A percentile compares a stretch with the other conserved stretches of the same genome.
These are phyloP conservation scores for Colletotrichum cuscutae DNA, from an alignment of 2,329 filamentous ascomycete genomes.

Conservation along the genomic window DNA sequence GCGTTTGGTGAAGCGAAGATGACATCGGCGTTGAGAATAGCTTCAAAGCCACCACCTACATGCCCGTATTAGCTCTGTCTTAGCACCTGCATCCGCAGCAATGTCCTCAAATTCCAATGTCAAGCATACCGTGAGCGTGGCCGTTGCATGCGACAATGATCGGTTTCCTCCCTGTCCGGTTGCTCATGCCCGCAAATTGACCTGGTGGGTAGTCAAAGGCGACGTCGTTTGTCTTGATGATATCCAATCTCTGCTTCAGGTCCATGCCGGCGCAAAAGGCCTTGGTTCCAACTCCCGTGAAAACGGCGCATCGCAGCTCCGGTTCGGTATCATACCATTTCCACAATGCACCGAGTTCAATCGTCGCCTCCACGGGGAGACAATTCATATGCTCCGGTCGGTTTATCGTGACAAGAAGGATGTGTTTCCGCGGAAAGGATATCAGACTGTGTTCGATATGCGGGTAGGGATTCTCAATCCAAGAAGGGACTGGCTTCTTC, in stretches of 20 bases:
- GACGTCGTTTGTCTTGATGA: slow-evolving; percentile 42
- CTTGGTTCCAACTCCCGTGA: slow-evolving; percentile 60
- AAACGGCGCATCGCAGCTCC: slow-evolving; percentile 57
- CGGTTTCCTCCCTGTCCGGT: slow-evolving; percentile 46
- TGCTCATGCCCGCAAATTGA: slow-evolving; percentile 47
- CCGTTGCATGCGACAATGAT: slow-evolving; percentile 46
- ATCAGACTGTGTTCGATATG: slow-evolving; percentile 46
- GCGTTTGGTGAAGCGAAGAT: slow-evolving; percentile 64
- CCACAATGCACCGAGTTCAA: slow-evolving; percentile 56
- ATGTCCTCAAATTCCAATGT: slow-evolving; percentile 19
- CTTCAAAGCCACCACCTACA: slow-evolving; percentile 45
- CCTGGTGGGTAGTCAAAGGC: slow-evolving; percentile 46
- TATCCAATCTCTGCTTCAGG: slow-evolving; percentile 56
- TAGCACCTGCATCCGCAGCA: too few relatives aligned
- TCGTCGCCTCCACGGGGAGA: slow-evolving; percentile 47
- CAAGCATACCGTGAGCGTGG: slow-evolving; percentile 41
- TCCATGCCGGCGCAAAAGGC: slow-evolving; percentile 66
- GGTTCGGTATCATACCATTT: slow-evolving; percentile 62
- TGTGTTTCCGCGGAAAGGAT: slow-evolving; percentile 52
- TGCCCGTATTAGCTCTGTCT: not conserved
- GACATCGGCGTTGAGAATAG: slow-evolving; percentile 61
- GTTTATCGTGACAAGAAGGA: slow-evolving; percentile 57
- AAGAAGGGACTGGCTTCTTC: slow-evolving; percentile 44
- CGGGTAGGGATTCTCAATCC: slow-evolving; percentile 46
- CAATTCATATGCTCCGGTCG: slow-evolving; percentile 54